Conservation (phyloP, 75 land plant genomes). For the Picea glauca region DNA sequence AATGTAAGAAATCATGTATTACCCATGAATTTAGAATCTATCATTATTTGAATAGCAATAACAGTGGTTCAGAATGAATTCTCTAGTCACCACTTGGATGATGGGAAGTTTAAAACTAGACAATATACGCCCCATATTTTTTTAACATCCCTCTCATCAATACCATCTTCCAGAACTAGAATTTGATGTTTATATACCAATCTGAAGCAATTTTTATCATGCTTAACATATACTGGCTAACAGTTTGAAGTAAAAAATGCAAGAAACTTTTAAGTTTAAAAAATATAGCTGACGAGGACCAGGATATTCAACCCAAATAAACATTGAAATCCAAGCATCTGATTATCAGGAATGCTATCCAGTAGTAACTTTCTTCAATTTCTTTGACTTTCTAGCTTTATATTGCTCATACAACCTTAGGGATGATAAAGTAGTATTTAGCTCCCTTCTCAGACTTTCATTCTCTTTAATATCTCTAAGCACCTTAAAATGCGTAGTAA, state of each 20-base stretch:
- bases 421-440: slow-evolving; percentile 25
- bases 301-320: neutral
- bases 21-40: too few species aligned
- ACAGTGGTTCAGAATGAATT: too few species aligned
- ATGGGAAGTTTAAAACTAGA: neutral
- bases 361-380: neutral
- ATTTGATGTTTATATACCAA: too few species aligned
- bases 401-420: slow-evolving; percentile 54
- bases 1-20: too few species aligned
- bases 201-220: neutral
- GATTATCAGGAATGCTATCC: neutral
- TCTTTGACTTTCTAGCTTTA: slow-evolving; percentile 9
- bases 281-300: neutral
- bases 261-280: neutral
- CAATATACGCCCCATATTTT: neutral
- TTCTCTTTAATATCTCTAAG: slow-evolving; percentile 65
- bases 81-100: neutral
- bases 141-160: neutral
- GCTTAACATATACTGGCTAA: neutral
- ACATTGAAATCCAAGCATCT: neutral
- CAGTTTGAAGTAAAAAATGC: neutral
- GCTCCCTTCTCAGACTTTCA: slow-evolving; percentile 60
- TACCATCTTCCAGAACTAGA: neutral
- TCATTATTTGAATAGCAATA: too few species aligned
- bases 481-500: slow-evolving; percentile 54